Evolutionary conservation across 2,329 filamentous ascomycete genomes (phyloP), one percentile per base, ranked within the genome.

Genomic region (Colletotrichum agaves): DNA sequence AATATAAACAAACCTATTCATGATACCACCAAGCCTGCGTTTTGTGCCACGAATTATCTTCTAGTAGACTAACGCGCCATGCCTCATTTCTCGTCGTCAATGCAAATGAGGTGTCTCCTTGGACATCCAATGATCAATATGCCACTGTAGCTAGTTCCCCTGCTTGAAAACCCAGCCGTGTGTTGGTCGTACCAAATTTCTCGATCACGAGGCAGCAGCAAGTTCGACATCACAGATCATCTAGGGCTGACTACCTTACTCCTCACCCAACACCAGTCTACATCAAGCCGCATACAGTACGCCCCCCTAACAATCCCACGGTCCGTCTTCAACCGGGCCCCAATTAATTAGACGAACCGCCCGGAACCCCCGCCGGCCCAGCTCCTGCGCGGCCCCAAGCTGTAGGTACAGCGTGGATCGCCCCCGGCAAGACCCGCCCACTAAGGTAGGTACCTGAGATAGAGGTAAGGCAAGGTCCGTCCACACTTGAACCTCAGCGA

Each of bases 381-480:
- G 13, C 46, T 21, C 15, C 13, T 27, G 39, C 57, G 47, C n/a
- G n/a, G n/a, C n/a, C n/a, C n/a, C n/a, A n/a, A n/a, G n/a, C n/a
- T n/a, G n/a, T n/a, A n/a, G n/a, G n/a, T n/a, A n/a, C 52, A 53
- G 50, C 44, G 43, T 39, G 52, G 64, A 58, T 63, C 60, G 64
- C 60, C 60, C 60, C 60, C 64, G 64, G 60, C 64, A 53, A 52
- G 64, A 58, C 44, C 64, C 52, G 37, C 60, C 44, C 31, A 37
- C 49, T 27, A 49, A 27, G 27, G 27, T 27, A 23, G 21, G 21
- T 23, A 23, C 12, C 46, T 49, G n/a, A n/a, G n/a, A n/a, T n/a
- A n/a, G n/a, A n/a, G 8, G 47, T 15, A 50, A 15, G n/a, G 15
- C 31, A 13, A 23, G 3, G 41, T 10, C 41, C n/a, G 46, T 21